Percentiles rank a stretch among this genome's conserved stretches.
Conservation (phyloP, 2,329 filamentous ascomycete species). For the Fusarium cicatricum region DNA sequence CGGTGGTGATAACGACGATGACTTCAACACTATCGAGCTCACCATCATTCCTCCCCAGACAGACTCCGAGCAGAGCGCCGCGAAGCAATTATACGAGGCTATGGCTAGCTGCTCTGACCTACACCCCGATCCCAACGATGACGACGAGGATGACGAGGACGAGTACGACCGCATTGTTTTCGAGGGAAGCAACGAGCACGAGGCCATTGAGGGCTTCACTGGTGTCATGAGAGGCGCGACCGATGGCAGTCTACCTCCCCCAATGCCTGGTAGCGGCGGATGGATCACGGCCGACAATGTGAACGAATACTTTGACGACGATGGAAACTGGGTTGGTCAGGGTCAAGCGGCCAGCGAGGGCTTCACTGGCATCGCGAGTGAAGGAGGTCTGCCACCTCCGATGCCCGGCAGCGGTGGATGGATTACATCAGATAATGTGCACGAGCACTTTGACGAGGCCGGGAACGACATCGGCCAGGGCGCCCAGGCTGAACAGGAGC, state of each 20-base stretch:
- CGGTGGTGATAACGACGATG: conserved; percentile 66
- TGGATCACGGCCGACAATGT: conserved; percentile 96
- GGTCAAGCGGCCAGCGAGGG: conserved; percentile 62
- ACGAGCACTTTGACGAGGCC: conserved; percentile 81
- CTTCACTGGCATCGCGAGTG: conserved; percentile 59
- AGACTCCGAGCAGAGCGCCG: conserved; percentile 33
- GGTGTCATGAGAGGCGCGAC: conserved; percentile 60
- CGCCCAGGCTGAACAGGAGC: conserved; percentile 54
- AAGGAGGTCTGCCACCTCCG: conserved; percentile 67
- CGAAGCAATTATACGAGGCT: conserved; percentile 67
- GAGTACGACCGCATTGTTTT: conserved; percentile 65
- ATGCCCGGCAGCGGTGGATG: conserved; percentile 79
- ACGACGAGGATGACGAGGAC: conserved; percentile 65
- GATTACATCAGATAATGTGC: conserved; percentile 95
- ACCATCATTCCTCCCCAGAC: conserved; percentile 65
- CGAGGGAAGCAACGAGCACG: conserved; percentile 58
- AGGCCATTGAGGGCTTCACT: conserved; percentile 64
- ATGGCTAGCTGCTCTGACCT: conserved; percentile 79
- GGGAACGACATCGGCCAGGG: conserved; percentile 74
- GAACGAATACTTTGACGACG: conserved; percentile 80
- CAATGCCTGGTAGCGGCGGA: conserved; percentile 76
- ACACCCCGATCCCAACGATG: conserved; percentile 73
- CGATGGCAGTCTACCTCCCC: conserved; percentile 66
- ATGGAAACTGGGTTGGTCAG: conserved; percentile 75
- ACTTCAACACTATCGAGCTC: conserved; percentile 72